These are phyloP conservation scores for Uronychia setigera DNA, from an alignment of 73 alveolate genomes.

Conservation along the genomic window DNA sequence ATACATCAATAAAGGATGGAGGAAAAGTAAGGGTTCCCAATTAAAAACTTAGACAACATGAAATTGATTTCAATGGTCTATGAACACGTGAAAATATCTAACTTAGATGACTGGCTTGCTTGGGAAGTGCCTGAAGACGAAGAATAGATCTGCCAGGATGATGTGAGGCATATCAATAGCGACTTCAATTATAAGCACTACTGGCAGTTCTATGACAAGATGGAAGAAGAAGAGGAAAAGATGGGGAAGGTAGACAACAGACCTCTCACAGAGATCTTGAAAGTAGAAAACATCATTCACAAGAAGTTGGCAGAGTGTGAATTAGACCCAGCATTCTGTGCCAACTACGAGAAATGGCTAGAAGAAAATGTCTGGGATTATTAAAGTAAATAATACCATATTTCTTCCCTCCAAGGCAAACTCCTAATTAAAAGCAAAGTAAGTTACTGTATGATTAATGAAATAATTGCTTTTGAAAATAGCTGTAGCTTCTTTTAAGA, in stretches of 20 bases:
- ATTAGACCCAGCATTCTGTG: conserved; percentile 48
- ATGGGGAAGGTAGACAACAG: conserved; percentile 6
- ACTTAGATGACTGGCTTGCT: conserved; percentile 59
- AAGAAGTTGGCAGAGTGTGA: conserved; percentile 21
- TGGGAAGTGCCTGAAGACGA: conserved; percentile 50
- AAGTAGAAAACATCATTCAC: conserved; percentile 19
- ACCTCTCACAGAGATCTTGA: neutral
- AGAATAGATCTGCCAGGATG: conserved; percentile 37
- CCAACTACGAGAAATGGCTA: conserved; percentile 76
- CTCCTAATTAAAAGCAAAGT: too few species aligned
- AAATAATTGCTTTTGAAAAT: too few species aligned
- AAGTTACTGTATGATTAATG: too few species aligned
- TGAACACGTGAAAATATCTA: conserved; percentile 29
- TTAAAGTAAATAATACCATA: too few species aligned
- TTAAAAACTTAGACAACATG: too few species aligned
- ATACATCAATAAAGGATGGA: conserved; percentile 61
- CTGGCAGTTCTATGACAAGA: conserved; percentile 34
- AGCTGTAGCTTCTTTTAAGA: too few species aligned
- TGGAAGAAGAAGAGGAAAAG: conserved; percentile 26
- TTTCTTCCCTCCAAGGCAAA: too few species aligned
- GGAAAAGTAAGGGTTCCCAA: conserved; percentile 41
- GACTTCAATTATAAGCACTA: conserved; percentile 60
- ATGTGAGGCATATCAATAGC: conserved; percentile 41
- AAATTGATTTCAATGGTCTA: conserved; percentile 52
- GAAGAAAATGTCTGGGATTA: conserved; percentile 86